Base-by-base conservation (phyloP, 2,329 filamentous ascomycete genomes). In the Exophiala viscosa region DNA sequence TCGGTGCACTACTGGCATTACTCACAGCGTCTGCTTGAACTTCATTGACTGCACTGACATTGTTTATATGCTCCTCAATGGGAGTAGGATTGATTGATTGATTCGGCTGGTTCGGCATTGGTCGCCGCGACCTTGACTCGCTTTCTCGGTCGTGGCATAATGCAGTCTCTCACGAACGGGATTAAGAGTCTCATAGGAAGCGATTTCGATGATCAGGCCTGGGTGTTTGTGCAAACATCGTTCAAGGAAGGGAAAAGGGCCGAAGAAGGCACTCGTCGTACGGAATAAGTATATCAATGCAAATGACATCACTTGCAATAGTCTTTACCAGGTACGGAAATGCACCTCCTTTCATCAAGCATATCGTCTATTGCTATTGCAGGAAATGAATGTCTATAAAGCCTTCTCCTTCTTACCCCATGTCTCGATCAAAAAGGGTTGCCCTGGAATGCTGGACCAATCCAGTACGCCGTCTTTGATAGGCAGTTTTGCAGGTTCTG, bases 351-450 rank as follows among this genome's bases (percentile, higher is more conserved):
- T n/a, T n/a, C n/a, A n/a, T n/a, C n/a, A n/a, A n/a, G n/a, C n/a
- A n/a, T n/a, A n/a, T n/a, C n/a, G n/a, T n/a, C n/a, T n/a, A n/a
- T n/a, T n/a, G n/a, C n/a, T n/a, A n/a, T n/a, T n/a, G n/a, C n/a
- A n/a, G n/a, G n/a, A 36, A 10, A 36, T 4, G 34, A 36, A 8
- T 8, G 34, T 36, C 44, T 46, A 53, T 14, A 52, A 20, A 3
- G 55, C 55, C 44, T 58, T 58, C 23, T 58, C 55, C 39, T 50
- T 50, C 52, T 58, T 58, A 11, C 55, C 55, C 55, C 52, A 58
- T 34, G n/a, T 13, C 36, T 58, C 52, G 20, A 58, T 58, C 20
- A 52, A 3, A 38, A 58, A 58, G 13, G 55, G 55, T 36, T 52
- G 35, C 10, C 55, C 55, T 8, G 48, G 43, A 31, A 58, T 13